A percentile compares a stretch with the other conserved stretches of the same genome.
Conservation (phyloP, 2,329 filamentous ascomycete genomes). For the Colletotrichum coccodes region DNA sequence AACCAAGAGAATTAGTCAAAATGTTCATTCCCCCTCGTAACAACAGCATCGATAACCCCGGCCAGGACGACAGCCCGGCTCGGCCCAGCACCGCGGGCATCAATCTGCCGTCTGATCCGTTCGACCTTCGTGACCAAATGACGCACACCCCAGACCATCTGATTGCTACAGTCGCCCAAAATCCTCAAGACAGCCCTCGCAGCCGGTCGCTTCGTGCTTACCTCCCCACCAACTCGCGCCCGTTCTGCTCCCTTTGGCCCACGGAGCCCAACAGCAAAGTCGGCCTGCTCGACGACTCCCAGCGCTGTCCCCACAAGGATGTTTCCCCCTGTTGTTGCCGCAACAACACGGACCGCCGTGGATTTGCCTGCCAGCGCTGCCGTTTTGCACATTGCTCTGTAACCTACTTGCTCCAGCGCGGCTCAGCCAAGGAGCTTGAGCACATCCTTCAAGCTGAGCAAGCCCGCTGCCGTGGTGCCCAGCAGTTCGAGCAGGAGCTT, state of each 20-base stretch:
- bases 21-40: not conserved
- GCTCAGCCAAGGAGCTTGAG: not conserved
- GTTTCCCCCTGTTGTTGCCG: slow-evolving; percentile 13
- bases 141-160: not conserved
- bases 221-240: not conserved
- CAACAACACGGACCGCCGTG: not conserved
- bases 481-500: not conserved
- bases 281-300: not conserved
- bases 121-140: not conserved
- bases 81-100: not conserved
- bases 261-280: not conserved
- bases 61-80: not conserved
- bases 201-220: not conserved
- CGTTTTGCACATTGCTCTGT: not conserved
- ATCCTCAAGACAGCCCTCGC: not conserved
- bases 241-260: not conserved
- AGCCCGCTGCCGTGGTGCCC: not conserved
- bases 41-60: not conserved
- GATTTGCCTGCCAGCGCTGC: not conserved
- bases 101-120: not conserved
- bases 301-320: slow-evolving; percentile 2
- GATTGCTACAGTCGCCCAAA: not conserved
- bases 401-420: not conserved
- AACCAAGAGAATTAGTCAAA: not conserved
- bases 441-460: not conserved